Percentiles rank a stretch among this genome's conserved stretches.
These are phyloP conservation scores for Hyaloscypha variabilis DNA, from an alignment of 495 filamentous ascomycete species.

Conservation along the genomic window DNA sequence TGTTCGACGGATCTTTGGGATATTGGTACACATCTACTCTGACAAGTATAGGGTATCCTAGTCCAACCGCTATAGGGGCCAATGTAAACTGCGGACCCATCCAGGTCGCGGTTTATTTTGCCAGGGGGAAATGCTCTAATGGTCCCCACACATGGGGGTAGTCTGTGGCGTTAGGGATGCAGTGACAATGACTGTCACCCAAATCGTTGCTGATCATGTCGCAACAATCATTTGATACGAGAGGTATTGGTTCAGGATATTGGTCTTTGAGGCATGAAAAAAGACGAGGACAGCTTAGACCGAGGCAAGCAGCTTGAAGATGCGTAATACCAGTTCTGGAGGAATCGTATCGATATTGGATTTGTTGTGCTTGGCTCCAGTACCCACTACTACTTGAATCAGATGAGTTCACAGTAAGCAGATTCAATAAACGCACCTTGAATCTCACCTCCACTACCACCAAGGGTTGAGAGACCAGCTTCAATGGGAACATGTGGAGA, in stretches of 20 bases:
- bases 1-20: too few relatives aligned
- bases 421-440: too few relatives aligned
- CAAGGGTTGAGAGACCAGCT: too few relatives aligned
- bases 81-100: background rate
- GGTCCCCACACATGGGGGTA: too few relatives aligned
- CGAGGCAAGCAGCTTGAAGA: background rate
- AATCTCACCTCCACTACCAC: too few relatives aligned
- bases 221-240: background rate
- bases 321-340: background rate
- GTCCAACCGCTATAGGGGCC: too few relatives aligned
- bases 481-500: too few relatives aligned
- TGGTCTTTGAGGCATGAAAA: background rate
- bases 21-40: too few relatives aligned
- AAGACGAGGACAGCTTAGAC: background rate
- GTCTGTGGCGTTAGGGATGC: too few relatives aligned
- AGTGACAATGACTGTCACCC: too few relatives aligned
- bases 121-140: too few relatives aligned
- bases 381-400: background rate
- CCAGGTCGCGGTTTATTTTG: background rate
- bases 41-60: background rate
- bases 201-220: background rate
- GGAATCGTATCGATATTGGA: background rate
- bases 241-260: background rate
- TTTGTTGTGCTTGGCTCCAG: background rate
- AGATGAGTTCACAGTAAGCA: too few relatives aligned